Base-by-base conservation (phyloP, 1,284 basidiomycete species). In the Ceratobasidium sp. region DNA sequence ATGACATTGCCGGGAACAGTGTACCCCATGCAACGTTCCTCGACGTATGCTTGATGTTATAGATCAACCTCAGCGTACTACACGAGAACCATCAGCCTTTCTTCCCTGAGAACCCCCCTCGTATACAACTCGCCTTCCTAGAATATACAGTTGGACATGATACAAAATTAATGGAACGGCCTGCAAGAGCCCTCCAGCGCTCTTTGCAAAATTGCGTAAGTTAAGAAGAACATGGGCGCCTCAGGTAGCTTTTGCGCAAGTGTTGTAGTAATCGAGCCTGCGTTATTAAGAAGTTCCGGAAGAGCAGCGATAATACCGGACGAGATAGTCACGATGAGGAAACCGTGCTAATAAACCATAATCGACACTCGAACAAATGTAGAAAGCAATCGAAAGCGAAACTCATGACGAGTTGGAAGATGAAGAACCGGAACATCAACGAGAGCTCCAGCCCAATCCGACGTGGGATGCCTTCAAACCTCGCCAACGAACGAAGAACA, bases 211-310 rank as follows among this genome's bases (percentile, higher is more conserved):
- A 57, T 75, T n/a, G 62, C 71, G 66, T 92, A 93, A 10, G 92
- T 93, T 78, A 95, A 86, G 88, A 95, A 95, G 88, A 95, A 95
- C 15, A 91, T 91, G 13, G 92, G 92, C 0, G 92, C 93, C 17
- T 87, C 86, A 2, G 94, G 93, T 52, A 95, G 88, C 77, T 92
- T 87, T 15, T 84, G 83, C 0, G 91, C 91, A 26, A 94, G 86
- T 2, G 85, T 85, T 0, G 80, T 89, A 46, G 85, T 89, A 82
- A 81, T 90, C 81, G 77, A 89, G 0, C 88, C 85, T 0, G 92
- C 92, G 79, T 90, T 87, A 44, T 88, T 82, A 52, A 81, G 81
- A 50, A 89, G 84, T 4, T 81, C 77, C 12, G 83, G 82, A 28
- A 88, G 84, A 0, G 88, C 83, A 5, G 84, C 82, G 76, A 91